These are phyloP conservation scores for Colletotrichum costaricense DNA, from an alignment of 2,329 filamentous ascomycete genomes.

Conservation along the genomic window DNA sequence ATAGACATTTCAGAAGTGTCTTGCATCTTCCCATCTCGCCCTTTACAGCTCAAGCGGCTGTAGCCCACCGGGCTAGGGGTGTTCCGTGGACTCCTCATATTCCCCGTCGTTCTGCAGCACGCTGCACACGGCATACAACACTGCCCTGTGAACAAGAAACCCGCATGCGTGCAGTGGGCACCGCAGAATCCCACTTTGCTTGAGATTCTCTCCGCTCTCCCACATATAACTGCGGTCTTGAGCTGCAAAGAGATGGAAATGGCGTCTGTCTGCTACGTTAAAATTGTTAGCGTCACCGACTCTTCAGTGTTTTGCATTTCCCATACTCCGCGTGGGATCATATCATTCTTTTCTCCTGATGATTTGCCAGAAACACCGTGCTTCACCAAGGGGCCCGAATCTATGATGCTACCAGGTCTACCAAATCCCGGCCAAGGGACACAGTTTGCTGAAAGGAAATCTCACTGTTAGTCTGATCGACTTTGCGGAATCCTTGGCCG, in stretches of 20 bases:
- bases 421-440: not conserved
- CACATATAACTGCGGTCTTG: not conserved
- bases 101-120: not conserved
- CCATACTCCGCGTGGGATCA: not conserved
- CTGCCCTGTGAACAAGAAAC: not conserved
- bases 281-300: conserved; percentile 30
- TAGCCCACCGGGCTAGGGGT: not conserved
- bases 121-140: conserved; percentile 1
- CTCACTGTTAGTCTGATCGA: not conserved
- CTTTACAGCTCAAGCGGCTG: not conserved
- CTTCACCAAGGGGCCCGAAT: not conserved
- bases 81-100: not conserved
- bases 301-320: conserved; percentile 1
- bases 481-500: not conserved
- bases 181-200: not conserved
- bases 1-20: not conserved
- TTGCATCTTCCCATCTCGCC: not conserved
- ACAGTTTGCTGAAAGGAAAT: not conserved
- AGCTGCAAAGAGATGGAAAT: not conserved
- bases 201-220: not conserved
- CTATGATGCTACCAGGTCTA: not conserved
- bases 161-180: not conserved
- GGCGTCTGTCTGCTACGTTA: not conserved
- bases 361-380: not conserved
- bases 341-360: not conserved